These are phyloP conservation scores for Thyridium curvatum DNA, from an alignment of 2,329 filamentous ascomycete genomes.

Conservation along the genomic window DNA sequence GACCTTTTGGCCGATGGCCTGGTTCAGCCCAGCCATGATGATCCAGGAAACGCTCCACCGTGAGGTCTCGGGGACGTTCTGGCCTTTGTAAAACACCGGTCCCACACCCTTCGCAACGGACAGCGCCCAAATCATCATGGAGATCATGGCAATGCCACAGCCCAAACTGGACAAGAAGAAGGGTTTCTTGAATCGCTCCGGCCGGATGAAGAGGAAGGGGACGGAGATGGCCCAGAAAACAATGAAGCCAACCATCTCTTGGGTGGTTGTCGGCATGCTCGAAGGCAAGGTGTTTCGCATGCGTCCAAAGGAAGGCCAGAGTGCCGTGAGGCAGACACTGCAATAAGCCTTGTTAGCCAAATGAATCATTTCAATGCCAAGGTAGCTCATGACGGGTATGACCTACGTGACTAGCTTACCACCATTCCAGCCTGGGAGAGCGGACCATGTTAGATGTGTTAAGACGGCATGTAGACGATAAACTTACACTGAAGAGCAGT, in stretches of 20 bases:
- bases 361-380: too few relatives aligned
- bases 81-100: conserved; percentile 30
- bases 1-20: conserved; percentile 30
- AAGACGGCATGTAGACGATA: neutral
- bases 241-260: conserved; percentile 41
- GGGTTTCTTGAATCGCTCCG: conserved; percentile 40
- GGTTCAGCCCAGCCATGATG: conserved; percentile 37
- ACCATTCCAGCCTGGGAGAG: conserved; percentile 22
- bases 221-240: conserved; percentile 43
- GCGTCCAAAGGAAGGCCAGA: conserved; percentile 35
- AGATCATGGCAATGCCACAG: conserved; percentile 37
- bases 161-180: conserved; percentile 36
- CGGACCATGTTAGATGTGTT: neutral
- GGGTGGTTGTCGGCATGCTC: conserved; percentile 26
- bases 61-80: conserved; percentile 25
- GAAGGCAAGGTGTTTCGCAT: conserved; percentile 37
- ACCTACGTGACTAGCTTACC: conserved; percentile 16
- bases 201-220: conserved; percentile 41
- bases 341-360: conserved; percentile 8
- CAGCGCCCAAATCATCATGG: conserved; percentile 42
- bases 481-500: conserved; percentile 33
- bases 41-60: conserved; percentile 33
- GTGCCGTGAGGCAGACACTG: conserved; percentile 32
- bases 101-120: conserved; percentile 35
- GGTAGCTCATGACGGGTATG: conserved; percentile 1